These are phyloP conservation scores for Purpureocillium takamizusanense DNA, from an alignment of 2,329 filamentous ascomycete species.

Conservation along the genomic window DNA sequence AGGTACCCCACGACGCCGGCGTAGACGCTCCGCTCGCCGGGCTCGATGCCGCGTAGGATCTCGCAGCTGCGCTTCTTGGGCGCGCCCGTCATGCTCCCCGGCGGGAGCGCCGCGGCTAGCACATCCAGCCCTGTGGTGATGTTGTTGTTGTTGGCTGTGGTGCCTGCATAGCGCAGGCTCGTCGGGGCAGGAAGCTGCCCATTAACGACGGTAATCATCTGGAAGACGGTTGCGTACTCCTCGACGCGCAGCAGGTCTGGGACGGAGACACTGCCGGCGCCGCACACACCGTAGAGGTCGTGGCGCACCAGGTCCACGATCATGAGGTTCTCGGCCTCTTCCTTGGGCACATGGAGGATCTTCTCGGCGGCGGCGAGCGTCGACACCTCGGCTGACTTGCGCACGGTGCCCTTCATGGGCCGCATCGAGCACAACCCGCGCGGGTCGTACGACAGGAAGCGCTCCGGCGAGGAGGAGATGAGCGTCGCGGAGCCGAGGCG, in stretches of 20 bases:
- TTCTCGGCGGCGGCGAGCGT: constrained; percentile 64
- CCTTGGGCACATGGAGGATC: constrained; percentile 73
- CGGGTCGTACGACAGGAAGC: constrained; percentile 58
- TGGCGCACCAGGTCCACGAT: constrained; percentile 95
- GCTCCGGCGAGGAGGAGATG: constrained; percentile 78
- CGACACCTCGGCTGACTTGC: constrained; percentile 55
- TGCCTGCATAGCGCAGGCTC: constrained; percentile 7
- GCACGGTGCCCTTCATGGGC: constrained; percentile 95
- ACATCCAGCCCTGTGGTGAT: constrained; percentile 61
- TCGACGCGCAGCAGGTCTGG: constrained; percentile 77
- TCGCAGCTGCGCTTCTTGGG: constrained; percentile 91
- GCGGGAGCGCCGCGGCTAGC: constrained; percentile 68
- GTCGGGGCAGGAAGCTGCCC: constrained; percentile 42
- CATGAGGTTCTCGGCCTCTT: constrained; percentile 95
- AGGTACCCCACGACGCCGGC: constrained; percentile 86
- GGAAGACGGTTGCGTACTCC: constrained; percentile 83
- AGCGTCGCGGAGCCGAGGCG: constrained; percentile 62
- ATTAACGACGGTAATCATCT: constrained; percentile 83
- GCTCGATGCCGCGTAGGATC: constrained; percentile 63
- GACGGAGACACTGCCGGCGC: constrained; percentile 63
- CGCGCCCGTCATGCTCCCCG: constrained; percentile 93
- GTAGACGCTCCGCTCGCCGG: constrained; percentile 62
- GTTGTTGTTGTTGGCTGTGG: constrained; percentile 2
- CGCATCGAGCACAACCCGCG: constrained; percentile 65
- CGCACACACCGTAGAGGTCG: constrained; percentile 79